These are phyloP conservation scores for Sarcocystis neurona DNA, from an alignment of 169 alveolate species.

Conservation along the genomic window DNA sequence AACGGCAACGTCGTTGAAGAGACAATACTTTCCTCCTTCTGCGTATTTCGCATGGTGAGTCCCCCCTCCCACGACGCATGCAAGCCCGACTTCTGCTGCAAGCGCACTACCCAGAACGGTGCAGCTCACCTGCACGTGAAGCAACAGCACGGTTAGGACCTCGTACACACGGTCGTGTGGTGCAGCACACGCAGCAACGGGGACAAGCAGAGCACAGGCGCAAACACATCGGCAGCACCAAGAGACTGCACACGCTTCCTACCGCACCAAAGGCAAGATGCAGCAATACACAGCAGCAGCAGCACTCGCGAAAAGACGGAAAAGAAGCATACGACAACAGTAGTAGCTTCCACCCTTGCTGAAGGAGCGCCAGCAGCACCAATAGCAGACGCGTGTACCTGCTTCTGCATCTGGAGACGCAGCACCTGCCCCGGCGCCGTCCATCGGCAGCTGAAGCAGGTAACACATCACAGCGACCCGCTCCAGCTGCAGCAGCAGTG, in stretches of 20 bases:
- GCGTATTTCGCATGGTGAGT: slow-evolving; percentile 66
- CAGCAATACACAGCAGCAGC: no score
- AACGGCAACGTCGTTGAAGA: slow-evolving; percentile 66
- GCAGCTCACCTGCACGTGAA: slow-evolving; percentile 11
- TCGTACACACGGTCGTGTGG: no score
- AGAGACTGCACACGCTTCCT: no score
- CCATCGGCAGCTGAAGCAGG: not conserved
- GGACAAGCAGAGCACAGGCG: no score
- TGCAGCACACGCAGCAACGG: no score
- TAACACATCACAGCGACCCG: not conserved
- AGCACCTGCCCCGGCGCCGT: not conserved
- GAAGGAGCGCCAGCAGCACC: not conserved
- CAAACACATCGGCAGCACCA: no score
- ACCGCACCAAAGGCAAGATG: no score
- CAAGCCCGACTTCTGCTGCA: slow-evolving; percentile 7
- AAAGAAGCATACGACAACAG: not conserved
- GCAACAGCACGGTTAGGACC: no score
- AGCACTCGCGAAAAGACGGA: not conserved
- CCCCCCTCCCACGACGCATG: slow-evolving; percentile 61
- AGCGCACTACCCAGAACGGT: not conserved
- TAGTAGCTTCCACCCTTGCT: not conserved
- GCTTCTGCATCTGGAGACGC: not conserved
- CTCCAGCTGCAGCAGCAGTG: not conserved
- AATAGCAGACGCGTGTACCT: not conserved
- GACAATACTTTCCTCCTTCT: slow-evolving; percentile 66